Evolutionary conservation across 441 rosid species (phyloP).

Genomic region (Adansonia rubrostipa): DNA sequence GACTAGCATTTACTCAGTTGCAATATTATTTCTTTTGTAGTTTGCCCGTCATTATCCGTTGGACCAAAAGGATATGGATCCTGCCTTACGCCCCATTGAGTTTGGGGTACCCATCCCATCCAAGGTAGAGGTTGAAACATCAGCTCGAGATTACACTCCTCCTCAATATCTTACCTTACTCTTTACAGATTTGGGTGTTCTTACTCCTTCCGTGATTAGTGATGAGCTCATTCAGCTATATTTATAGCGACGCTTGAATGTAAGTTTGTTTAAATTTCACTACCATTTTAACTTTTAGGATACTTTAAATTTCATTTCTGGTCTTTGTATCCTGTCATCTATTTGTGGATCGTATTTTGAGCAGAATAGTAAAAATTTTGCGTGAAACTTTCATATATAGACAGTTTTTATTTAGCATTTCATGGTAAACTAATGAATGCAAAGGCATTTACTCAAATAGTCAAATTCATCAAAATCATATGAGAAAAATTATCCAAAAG

Average conservation of each 20-base stretch:
- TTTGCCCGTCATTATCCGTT: constrained; percentile 96
- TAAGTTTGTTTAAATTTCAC: background rate
- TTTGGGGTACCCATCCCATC: constrained; percentile 81
- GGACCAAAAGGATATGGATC: constrained; percentile 85
- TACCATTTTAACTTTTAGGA: too few relatives aligned
- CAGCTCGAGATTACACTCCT: constrained; percentile 90
- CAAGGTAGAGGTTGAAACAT: constrained; percentile 86
- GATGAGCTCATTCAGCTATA: constrained; percentile 89
- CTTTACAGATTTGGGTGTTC: constrained; percentile 89
- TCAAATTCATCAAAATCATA: too few relatives aligned
- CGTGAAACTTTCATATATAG: too few relatives aligned
- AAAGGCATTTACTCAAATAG: too few relatives aligned
- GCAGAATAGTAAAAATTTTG: too few relatives aligned
- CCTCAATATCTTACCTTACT: constrained; percentile 86
- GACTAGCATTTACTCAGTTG: too few relatives aligned
- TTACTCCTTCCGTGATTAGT: constrained; percentile 91
- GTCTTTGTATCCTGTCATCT: too few relatives aligned
- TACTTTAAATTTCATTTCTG: background rate
- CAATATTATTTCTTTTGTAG: constrained; percentile 40
- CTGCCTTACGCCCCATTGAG: constrained; percentile 78
- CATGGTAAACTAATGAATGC: too few relatives aligned
- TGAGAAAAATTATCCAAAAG: too few relatives aligned
- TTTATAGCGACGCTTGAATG: constrained; percentile 41
- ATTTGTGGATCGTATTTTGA: too few relatives aligned
- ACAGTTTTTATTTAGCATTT: too few relatives aligned